Base-by-base conservation (phyloP, 768 basidiomycete genomes). In the Boletales sp. region DNA sequence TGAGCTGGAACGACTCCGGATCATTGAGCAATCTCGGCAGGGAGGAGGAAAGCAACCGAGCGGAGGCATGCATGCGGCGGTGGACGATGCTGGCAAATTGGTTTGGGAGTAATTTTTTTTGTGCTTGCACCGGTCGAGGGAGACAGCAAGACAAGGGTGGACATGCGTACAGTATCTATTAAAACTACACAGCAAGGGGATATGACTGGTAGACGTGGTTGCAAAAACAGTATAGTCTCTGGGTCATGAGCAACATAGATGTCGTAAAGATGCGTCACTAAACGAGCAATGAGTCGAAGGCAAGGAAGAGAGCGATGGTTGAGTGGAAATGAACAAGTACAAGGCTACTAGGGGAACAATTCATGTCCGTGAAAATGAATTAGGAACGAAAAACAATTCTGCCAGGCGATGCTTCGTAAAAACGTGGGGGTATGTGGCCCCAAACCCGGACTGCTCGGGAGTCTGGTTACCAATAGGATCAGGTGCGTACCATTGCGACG, bases 51-150 rank as follows among this genome's bases (percentile, higher is more conserved):
- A 64, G 47, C 35, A 61, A 39, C 51, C 68, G 14, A 73, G 81
- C 54, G 82, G 83, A 12, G 83, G 83, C 15, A 83, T 83, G 81
- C 75, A 69, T n/a, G 80, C 83, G 0, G 67, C 60, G n/a, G 78
- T 86, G 24, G 77, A 83, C 55, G 73, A 73, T 36, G 67, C 64
- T 19, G 84, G 83, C 30, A 79, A 79, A 60, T 56, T 84, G 55
- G 78, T 84, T 39, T 84, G 79, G 79, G 80, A 81, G 32, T 65
- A 43, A 44, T 30, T 18, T 35, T 43, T 21, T 29, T 0, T 30
- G 19, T 34, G 34, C 8, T 19, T 32, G 18, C 60, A 67, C 13
- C 30, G 21, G 21, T 37, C 45, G 32, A 37, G 40, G 27, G 40
- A 48, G 40, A 39, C 32, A 40, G 40, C 29, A 21, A 21, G 21